phyloP scores from a whole-genome alignment of 2,329 filamentous ascomycete genomes.

The Harringtonia aguacate region DNA sequence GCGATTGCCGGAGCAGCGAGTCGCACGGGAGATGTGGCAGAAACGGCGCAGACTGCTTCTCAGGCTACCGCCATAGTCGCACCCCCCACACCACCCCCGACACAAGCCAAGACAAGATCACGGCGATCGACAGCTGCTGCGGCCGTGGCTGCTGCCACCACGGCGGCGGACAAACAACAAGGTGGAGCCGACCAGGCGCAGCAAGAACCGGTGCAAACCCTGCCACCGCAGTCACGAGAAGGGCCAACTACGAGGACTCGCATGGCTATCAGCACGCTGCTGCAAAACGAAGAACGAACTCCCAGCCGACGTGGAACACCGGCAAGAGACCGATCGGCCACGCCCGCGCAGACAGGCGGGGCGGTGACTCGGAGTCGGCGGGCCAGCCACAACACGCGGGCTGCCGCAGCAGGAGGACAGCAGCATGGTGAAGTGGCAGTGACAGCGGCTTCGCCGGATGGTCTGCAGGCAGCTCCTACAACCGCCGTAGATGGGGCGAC shows the following conservation, averaged over 20 bases:
- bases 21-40: background rate
- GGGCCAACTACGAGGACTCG: slow-evolving; percentile 10
- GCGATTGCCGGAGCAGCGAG: background rate
- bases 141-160: background rate
- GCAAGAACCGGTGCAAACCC: background rate
- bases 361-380: background rate
- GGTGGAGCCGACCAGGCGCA: background rate
- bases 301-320: background rate
- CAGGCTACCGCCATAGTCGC: too few relatives aligned
- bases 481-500: background rate
- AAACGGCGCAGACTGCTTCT: background rate
- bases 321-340: background rate
- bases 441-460: background rate
- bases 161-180: background rate
- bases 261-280: slow-evolving; percentile 6
- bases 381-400: too few relatives aligned
- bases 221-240: background rate
- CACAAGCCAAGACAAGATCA: background rate
- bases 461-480: background rate
- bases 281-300: background rate
- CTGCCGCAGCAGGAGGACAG: background rate
- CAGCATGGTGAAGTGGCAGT: background rate
- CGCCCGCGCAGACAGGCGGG: background rate
- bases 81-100: background rate
- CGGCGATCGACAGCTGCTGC: background rate